phyloP scores from a whole-genome alignment of 768 basidiomycete species.

The Pleurotus eryngii region DNA sequence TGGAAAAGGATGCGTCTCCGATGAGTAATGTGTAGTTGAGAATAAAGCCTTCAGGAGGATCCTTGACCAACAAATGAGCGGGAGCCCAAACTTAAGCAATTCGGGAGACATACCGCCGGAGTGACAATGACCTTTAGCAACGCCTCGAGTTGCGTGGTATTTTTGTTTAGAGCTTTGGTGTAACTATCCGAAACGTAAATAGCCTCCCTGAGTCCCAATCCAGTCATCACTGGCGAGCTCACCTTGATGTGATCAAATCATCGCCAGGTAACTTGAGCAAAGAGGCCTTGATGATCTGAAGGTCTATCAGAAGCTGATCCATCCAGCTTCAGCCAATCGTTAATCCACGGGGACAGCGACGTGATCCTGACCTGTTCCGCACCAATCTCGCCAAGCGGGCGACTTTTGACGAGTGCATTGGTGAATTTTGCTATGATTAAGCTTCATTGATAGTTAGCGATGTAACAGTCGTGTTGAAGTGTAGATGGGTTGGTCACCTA shows the following conservation, averaged over 20 bases:
- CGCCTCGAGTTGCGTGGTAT: conserved; percentile 80
- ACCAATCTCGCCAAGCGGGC: conserved; percentile 88
- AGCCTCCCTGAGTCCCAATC: background rate
- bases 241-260: conserved; percentile 52
- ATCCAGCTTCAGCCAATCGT: conserved; percentile 3
- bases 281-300: conserved; percentile 82
- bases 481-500: conserved; percentile 49
- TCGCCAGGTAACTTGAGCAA: conserved; percentile 84
- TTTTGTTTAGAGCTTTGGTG: conserved; percentile 76
- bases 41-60: conserved; percentile 92
- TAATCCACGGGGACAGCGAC: background rate
- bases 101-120: conserved; percentile 61
- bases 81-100: background rate
- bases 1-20: conserved; percentile 91
- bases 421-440: conserved; percentile 86
- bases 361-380: conserved; percentile 78
- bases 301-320: conserved; percentile 81
- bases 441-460: conserved; percentile 33
- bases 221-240: conserved; percentile 10
- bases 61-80: conserved; percentile 38
- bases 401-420: conserved; percentile 81
- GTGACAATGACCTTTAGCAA: conserved; percentile 94
- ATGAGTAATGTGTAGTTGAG: conserved; percentile 94
- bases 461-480: too few relatives aligned
- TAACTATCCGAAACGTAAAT: conserved; percentile 49